Evolutionary conservation across 192 early-diverging fungal genomes (phyloP).

Genomic region (Coemansia sp.): DNA sequence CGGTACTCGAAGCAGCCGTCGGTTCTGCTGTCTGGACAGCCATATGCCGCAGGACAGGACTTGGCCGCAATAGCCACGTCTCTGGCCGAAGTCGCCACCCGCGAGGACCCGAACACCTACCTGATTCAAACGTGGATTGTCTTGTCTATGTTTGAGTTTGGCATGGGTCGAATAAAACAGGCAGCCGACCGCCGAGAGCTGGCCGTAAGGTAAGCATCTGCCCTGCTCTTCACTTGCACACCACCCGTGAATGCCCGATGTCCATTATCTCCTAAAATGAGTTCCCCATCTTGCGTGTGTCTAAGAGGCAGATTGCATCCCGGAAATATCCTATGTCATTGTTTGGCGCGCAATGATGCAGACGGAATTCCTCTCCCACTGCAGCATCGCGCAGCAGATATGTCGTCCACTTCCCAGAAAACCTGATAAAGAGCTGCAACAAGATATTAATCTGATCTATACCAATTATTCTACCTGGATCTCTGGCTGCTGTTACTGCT

Average conservation of each 20-base stretch:
- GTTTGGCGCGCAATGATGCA: neutral
- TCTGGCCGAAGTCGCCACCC: slow-evolving; percentile 51
- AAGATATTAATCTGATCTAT: neutral
- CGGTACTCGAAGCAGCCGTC: slow-evolving; percentile 57
- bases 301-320: neutral
- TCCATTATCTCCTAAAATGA: neutral
- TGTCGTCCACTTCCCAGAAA: neutral
- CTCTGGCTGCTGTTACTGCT: neutral
- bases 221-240: neutral
- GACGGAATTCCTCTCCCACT: neutral
- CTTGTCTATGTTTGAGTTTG: slow-evolving; percentile 55
- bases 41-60: slow-evolving; percentile 52
- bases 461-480: neutral
- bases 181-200: slow-evolving; percentile 54
- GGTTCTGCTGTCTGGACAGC: slow-evolving; percentile 47
- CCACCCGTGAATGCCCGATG: slow-evolving; percentile 1
- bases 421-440: neutral
- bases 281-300: neutral
- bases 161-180: slow-evolving; percentile 51
- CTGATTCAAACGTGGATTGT: slow-evolving; percentile 56
- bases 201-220: slow-evolving; percentile 45
- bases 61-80: slow-evolving; percentile 55
- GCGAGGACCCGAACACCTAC: slow-evolving; percentile 56
- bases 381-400: neutral
- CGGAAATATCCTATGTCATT: neutral